Evolutionary conservation across 1,284 basidiomycete species (phyloP), one percentile per base, ranked within the genome.

Genomic region (Microbotryum lychnidis-dioicae): DNA sequence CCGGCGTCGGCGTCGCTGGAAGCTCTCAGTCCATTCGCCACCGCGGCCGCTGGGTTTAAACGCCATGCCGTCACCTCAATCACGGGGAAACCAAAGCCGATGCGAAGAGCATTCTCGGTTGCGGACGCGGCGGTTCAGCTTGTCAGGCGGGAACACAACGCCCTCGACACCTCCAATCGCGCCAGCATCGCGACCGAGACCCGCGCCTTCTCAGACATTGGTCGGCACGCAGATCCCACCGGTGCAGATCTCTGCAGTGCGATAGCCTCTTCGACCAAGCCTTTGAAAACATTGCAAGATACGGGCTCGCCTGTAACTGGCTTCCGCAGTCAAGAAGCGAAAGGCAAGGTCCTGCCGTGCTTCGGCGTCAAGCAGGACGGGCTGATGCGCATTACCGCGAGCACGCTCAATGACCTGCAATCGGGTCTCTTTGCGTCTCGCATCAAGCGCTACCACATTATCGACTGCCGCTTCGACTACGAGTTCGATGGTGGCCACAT

Each of bases 381-480:
- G 2, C 75, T 99, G 55, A 94, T 97, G 85, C 83, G 94, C 65
- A 90, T 99, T 67, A 85, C 82, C 31, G 77, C 82, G 21, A 76
- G 83, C 64, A 97, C 92, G 66, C 75, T 93, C 71, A 81, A 90
- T 69, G 78, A 80, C 23, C 78, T 96, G 20, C 76, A 96, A 46
- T 82, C 84, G 57, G 91, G 92, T 31, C 78, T 77, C 64, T 96
- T 83, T 74, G 76, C 83, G 58, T 73, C 80, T 31, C 77, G 81
- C 67, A 84, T 93, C 65, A 79, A 80, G 48, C 80, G 83, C 52
- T 93, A 81, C 74, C 81, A 87, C 65, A 77, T 99, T 59, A 86
- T 99, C 71, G 94, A 99, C 77, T 98, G 96, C 75, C 88, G 94
- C 31, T 99, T 98, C 75, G 90, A 91, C 68, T 99, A 97, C 74